Base-by-base conservation (phyloP, 2,329 filamentous ascomycete species). In the Diaporthe australafricana region DNA sequence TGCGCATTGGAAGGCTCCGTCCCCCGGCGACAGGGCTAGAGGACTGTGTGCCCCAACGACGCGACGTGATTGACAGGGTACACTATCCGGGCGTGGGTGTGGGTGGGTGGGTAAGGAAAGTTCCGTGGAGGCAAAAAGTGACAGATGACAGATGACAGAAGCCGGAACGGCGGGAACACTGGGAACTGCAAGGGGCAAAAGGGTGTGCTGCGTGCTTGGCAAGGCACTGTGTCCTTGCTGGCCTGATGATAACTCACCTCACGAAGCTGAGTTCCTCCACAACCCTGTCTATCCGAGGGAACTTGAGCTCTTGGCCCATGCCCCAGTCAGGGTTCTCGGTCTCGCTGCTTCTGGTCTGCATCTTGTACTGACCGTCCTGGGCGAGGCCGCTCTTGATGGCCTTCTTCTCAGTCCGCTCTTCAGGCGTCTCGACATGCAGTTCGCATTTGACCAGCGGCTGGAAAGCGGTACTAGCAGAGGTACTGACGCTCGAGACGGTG, bases 381-480 rank as follows among this genome's bases (percentile, higher is more conserved):
- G 85, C 84, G 74, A 86, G 84, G 22, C 85, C 83, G 27, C 84
- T 84, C 60, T 74, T 73, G 65, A 57, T 85, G 83, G 55, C 81
- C 77, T 69, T 77, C 74, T 62, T 78, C 72, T 72, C 78, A 53
- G 73, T 80, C 73, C 75, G 81, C 75, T 81, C 86, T 72, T 81
- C 81, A 9, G 80, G 79, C 73, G 86, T 93, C 78, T 96, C 94
- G 20, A 95, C 90, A 80, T 97, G 94, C 70, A 98, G 82, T 79
- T 96, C 93, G 74, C 92, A 92, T 79, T 92, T 94, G 77, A 98
- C 88, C 72, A 93, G 89, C 1, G 94, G 94, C 48, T 90, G 89
- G 74, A 96, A 89, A 52, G 85, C 84, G 71, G 85, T 88, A 27
- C 85, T 82, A 27, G 66, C 72, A 16, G 70, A 52, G 27, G 72